phyloP scores from a whole-genome alignment of 1,139 yeast genomes.

The Blastobotrys persicus region DNA sequence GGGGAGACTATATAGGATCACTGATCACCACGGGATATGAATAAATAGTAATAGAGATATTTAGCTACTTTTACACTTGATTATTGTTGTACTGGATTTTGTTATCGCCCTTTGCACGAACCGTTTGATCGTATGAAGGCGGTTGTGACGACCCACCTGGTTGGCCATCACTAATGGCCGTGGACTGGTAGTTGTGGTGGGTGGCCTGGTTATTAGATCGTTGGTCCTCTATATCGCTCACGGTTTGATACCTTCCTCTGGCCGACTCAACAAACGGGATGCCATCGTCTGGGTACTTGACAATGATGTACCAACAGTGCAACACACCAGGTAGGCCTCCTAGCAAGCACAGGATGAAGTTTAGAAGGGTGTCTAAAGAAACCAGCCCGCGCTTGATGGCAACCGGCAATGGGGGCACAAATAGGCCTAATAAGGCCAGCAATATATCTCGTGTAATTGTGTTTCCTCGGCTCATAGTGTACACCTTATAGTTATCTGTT shows the following conservation, averaged over 20 bases:
- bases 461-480: neutral
- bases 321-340: slow-evolving; percentile 71
- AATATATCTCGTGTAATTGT: slow-evolving; percentile 42
- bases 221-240: slow-evolving; percentile 24
- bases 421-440: slow-evolving; percentile 56
- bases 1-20: too few species aligned
- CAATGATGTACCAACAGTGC: slow-evolving; percentile 44
- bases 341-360: slow-evolving; percentile 53
- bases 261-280: slow-evolving; percentile 38
- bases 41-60: too few species aligned
- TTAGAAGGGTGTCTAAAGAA: slow-evolving; percentile 58
- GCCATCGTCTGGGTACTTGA: slow-evolving; percentile 56
- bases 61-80: neutral
- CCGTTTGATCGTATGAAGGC: slow-evolving; percentile 25
- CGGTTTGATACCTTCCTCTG: slow-evolving; percentile 20
- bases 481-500: neutral
- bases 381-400: slow-evolving; percentile 66
- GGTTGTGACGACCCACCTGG: slow-evolving; percentile 13
- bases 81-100: slow-evolving; percentile 27
- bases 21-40: too few species aligned
- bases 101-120: slow-evolving; percentile 24
- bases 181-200: slow-evolving; percentile 5
- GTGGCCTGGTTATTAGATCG: neutral
- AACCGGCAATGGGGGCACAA: slow-evolving; percentile 72
- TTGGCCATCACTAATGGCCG: slow-evolving; percentile 6